phyloP scores from a whole-genome alignment of 1,284 basidiomycete genomes.

The Entoloma clypeatum region DNA sequence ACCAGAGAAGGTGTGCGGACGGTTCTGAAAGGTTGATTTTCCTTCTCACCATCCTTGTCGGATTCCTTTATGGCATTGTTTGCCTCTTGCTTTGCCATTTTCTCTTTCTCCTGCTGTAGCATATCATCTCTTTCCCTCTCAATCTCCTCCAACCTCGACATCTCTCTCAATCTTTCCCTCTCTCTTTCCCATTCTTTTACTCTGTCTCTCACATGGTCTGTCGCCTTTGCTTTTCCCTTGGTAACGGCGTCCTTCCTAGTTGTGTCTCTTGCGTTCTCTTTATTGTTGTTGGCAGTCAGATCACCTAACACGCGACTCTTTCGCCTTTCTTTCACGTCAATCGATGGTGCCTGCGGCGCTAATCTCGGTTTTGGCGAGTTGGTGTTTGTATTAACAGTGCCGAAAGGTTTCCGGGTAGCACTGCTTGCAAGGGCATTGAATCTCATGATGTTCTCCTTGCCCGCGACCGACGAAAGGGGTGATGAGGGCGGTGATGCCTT shows the following conservation, averaged over 20 bases:
- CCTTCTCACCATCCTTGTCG: constrained; percentile 26
- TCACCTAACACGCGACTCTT: constrained; percentile 26
- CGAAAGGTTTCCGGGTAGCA: constrained; percentile 27
- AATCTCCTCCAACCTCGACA: constrained; percentile 47
- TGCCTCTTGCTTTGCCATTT: constrained; percentile 16
- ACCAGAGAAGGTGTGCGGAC: constrained; percentile 25
- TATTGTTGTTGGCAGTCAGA: constrained; percentile 19
- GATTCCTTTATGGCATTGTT: not conserved
- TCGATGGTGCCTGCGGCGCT: constrained; percentile 9
- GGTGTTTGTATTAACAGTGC: constrained; percentile 22
- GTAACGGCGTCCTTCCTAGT: constrained; percentile 20
- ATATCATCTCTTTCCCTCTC: constrained; percentile 44
- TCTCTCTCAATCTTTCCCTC: constrained; percentile 51
- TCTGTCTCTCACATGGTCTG: constrained; percentile 44
- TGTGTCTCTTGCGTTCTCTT: constrained; percentile 17
- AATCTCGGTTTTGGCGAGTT: constrained; percentile 14
- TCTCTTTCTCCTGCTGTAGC: constrained; percentile 29
- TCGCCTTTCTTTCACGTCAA: constrained; percentile 15
- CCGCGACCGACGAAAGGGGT: constrained; percentile 27
- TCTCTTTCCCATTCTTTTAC: constrained; percentile 59
- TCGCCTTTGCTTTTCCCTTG: constrained; percentile 29
- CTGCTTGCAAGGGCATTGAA: constrained; percentile 19
- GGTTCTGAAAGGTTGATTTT: constrained; percentile 23
- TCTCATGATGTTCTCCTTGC: constrained; percentile 31
- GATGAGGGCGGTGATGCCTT: constrained; percentile 42